Evolutionary conservation across 2,329 filamentous ascomycete genomes (phyloP).

Genomic region (Diaporthe longicolla): DNA sequence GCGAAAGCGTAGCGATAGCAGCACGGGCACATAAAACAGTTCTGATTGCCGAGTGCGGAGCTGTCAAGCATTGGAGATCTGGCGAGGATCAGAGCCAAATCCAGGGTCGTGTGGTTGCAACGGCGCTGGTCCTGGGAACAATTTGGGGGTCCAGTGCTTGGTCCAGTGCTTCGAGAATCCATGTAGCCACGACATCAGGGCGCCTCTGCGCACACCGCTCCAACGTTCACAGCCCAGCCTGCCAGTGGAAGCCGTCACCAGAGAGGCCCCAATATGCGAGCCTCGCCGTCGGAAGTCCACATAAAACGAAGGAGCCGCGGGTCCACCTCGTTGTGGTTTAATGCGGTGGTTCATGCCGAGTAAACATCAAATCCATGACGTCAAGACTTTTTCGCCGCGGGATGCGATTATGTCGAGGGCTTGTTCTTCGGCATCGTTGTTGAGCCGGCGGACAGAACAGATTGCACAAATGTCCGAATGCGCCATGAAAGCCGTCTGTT

Average conservation of each 20-base stretch:
- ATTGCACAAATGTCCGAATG: slow-evolving; percentile 9
- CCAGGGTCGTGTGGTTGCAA: slow-evolving; percentile 23
- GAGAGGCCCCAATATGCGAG: background rate
- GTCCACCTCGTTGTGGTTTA: background rate
- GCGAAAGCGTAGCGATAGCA: background rate
- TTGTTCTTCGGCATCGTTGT: slow-evolving; percentile 12
- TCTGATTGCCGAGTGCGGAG: slow-evolving; percentile 26
- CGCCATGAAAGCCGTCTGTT: background rate
- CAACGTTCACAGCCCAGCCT: background rate
- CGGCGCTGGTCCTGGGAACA: slow-evolving; percentile 14
- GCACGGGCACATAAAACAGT: background rate
- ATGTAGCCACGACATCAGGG: background rate
- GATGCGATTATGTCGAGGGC: background rate
- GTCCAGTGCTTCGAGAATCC: slow-evolving; percentile 1
- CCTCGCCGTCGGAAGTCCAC: background rate
- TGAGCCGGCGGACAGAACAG: slow-evolving; percentile 23
- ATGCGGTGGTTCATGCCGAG: slow-evolving; percentile 2
- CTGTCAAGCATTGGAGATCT: slow-evolving; percentile 27
- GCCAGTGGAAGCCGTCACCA: background rate
- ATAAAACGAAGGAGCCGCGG: slow-evolving; percentile 17
- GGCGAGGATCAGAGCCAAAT: slow-evolving; percentile 6
- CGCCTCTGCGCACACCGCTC: slow-evolving; percentile 17
- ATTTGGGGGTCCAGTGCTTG: background rate
- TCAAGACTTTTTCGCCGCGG: slow-evolving; percentile 29
- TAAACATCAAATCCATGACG: slow-evolving; percentile 18